Percentiles rank a stretch among this genome's conserved stretches.
These are phyloP conservation scores for Theileria orientalis DNA, from an alignment of 169 alveolate species.

Conservation along the genomic window DNA sequence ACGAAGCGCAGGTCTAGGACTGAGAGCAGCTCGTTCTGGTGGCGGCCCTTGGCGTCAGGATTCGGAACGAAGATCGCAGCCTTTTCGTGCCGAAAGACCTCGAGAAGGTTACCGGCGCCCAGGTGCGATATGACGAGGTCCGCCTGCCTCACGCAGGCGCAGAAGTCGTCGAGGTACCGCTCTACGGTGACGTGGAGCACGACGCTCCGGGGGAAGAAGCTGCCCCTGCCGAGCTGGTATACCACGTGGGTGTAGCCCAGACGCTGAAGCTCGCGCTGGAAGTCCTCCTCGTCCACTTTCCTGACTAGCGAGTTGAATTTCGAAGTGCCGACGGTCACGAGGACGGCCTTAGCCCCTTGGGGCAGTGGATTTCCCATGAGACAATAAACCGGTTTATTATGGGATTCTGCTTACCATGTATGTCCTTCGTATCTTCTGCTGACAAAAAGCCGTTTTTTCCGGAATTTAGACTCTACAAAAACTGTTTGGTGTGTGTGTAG, in stretches of 20 bases:
- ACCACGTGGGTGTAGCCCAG: constrained; percentile 50
- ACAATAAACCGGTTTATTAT: not conserved
- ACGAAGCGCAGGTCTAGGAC: constrained; percentile 38
- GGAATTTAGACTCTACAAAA: too few species aligned
- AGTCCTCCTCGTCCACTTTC: constrained; percentile 30
- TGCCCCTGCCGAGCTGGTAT: constrained; percentile 48
- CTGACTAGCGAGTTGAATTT: constrained; percentile 43
- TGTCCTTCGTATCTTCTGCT: not conserved
- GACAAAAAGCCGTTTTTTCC: too few species aligned
- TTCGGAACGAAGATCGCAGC: constrained; percentile 80
- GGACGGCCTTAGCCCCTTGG: constrained; percentile 10
- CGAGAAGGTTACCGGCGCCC: constrained; percentile 85
- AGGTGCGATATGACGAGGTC: constrained; percentile 81
- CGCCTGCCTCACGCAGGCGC: constrained; percentile 49
- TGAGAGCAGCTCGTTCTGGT: constrained; percentile 77
- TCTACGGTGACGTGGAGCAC: constrained; percentile 28
- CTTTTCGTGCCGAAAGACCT: constrained; percentile 72
- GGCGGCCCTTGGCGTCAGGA: constrained; percentile 75
- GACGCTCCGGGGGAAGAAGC: not conserved
- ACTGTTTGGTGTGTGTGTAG: too few species aligned
- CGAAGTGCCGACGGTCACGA: constrained; percentile 65
- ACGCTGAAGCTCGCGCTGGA: constrained; percentile 32
- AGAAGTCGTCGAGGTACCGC: constrained; percentile 63
- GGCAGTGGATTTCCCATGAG: not conserved
- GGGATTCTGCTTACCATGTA: not conserved